Evolutionary conservation across 1,284 basidiomycete genomes (phyloP).

Genomic region (Phellopilus nigrolimitatus): DNA sequence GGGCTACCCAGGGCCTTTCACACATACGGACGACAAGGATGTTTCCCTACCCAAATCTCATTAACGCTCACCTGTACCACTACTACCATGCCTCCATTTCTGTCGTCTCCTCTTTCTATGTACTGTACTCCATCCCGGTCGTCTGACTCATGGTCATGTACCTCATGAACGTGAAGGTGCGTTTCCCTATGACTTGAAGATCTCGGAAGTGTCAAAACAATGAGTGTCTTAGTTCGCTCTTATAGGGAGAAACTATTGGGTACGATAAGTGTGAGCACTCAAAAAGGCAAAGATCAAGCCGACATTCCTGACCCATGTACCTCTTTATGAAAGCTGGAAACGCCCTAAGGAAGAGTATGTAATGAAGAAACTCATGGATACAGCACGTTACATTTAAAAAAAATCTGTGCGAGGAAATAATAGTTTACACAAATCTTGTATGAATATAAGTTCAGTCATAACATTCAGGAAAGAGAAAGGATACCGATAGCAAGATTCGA

Average conservation of each 20-base stretch:
- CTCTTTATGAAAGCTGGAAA: constrained; percentile 23
- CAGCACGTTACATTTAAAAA: no score
- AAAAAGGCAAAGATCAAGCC: no score
- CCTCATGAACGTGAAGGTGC: constrained; percentile 21
- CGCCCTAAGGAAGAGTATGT: constrained; percentile 10
- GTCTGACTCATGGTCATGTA: constrained; percentile 22
- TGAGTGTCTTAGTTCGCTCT: constrained; percentile 15
- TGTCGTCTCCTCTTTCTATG: constrained; percentile 20
- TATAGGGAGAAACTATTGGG: constrained; percentile 21
- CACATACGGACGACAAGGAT: no score
- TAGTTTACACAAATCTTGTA: no score
- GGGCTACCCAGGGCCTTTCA: no score
- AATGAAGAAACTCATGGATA: no score
- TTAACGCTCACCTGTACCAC: not conserved
- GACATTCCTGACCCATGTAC: constrained; percentile 12
- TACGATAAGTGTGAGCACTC: constrained; percentile 23
- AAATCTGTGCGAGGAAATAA: no score
- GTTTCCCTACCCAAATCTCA: no score
- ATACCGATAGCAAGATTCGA: no score
- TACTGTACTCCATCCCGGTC: constrained; percentile 24
- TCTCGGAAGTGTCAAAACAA: not conserved
- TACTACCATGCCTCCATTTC: constrained; percentile 11
- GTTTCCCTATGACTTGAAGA: not conserved
- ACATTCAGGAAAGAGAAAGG: no score
- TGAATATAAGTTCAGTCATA: no score